phyloP scores from a whole-genome alignment of 192 early-diverging fungal species.

The Pecoramyces ruminantium region DNA sequence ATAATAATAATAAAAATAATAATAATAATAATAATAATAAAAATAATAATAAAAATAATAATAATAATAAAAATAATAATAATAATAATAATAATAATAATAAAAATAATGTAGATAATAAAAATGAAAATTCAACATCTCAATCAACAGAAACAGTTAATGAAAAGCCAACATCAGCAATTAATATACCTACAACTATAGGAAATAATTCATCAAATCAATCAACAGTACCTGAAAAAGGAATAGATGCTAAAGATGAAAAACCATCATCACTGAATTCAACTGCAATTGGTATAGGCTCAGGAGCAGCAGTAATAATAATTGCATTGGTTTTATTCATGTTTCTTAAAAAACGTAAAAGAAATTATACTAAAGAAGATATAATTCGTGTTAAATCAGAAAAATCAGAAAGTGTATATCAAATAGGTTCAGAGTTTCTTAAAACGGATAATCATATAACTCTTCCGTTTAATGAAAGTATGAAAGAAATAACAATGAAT shows the following conservation, averaged over 20 bases:
- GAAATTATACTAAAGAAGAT: neutral
- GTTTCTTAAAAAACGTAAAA: neutral
- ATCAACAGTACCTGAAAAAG: too few relatives aligned
- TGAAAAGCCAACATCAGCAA: too few relatives aligned
- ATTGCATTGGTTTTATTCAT: neutral
- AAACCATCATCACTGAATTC: neutral
- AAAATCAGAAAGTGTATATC: neutral
- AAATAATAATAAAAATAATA: too few relatives aligned
- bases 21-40: too few relatives aligned
- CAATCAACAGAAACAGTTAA: too few relatives aligned
- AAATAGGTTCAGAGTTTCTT: neutral
- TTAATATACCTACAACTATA: too few relatives aligned
- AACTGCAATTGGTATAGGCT: neutral
- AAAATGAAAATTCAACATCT: too few relatives aligned
- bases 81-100: too few relatives aligned
- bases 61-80: too few relatives aligned
- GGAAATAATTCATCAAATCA: too few relatives aligned
- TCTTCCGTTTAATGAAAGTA: neutral
- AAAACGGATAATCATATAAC: neutral
- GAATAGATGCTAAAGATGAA: neutral
- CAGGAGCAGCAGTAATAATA: neutral
- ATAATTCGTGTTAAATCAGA: neutral
- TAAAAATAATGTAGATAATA: too few relatives aligned
- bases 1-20: too few relatives aligned
- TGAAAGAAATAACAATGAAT: neutral